Percentiles rank a stretch among this genome's conserved stretches.
Evolutionary conservation across 2,329 filamentous ascomycete species (phyloP).

Genomic region (Meredithiella fracta): DNA sequence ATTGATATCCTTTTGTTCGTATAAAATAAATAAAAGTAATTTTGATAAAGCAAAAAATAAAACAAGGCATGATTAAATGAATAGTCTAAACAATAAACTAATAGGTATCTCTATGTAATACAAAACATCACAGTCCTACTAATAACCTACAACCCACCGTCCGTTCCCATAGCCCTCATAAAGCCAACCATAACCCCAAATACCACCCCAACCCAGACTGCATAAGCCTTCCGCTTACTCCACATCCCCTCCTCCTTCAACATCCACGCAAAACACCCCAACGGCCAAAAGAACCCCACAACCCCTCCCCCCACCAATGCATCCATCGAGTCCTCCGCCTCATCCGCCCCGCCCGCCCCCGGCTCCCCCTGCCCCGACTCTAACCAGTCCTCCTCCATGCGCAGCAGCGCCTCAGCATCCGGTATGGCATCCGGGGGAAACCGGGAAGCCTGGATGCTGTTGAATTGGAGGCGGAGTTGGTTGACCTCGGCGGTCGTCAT

Average conservation of each 20-base stretch:
- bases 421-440: constrained; percentile 86
- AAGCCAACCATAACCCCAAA: constrained; percentile 48
- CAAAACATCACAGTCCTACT: too few relatives aligned
- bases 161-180: constrained; percentile 33
- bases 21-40: neutral
- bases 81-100: neutral
- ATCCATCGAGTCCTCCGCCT: constrained; percentile 46
- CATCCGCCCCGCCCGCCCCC: constrained; percentile 17
- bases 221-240: constrained; percentile 54
- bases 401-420: constrained; percentile 53
- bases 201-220: constrained; percentile 51
- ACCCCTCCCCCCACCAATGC: constrained; percentile 77
- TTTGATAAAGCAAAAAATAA: neutral
- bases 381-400: constrained; percentile 81
- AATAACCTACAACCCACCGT: neutral
- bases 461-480: constrained; percentile 73
- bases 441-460: constrained; percentile 63
- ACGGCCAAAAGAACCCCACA: constrained; percentile 87
- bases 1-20: neutral
- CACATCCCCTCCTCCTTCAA: constrained; percentile 77
- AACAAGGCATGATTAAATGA: neutral
- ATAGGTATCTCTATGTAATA: too few relatives aligned
- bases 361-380: constrained; percentile 34
- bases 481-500: constrained; percentile 74
- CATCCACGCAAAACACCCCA: constrained; percentile 73